Evolutionary conservation across 257 asterid species (phyloP), one percentile per base, ranked within the genome.

Genomic region (Sherardia arvensis): DNA sequence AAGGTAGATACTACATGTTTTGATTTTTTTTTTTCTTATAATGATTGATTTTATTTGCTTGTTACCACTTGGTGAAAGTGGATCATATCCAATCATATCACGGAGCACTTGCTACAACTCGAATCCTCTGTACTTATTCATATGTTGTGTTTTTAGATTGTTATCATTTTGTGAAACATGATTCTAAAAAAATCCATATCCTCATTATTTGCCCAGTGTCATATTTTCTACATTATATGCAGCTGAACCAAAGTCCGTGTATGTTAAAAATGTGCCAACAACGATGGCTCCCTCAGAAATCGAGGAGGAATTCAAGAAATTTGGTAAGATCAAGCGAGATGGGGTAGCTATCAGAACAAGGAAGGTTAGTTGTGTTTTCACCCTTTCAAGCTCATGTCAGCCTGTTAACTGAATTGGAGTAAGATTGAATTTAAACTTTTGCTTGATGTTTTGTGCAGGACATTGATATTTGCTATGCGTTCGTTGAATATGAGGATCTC

Each of bases 341-440:
- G 96, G 95, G 33, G 99, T 93, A 59, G 99, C 99, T 67, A 93
- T 93, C 59, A 85, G 99, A 80, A 87, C 99, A 60, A 91, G 99
- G 53, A 93, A 93, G 99, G 99, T 87, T 61, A 48, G 82, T 48
- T 78, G 8, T 47, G 66, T 69, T 69, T 43, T 56, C 38, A 11
- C 69, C 28, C 17, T 3, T 47, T 62, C 64, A 21, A 8, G 62
- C 9, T 9, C 8, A 38, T 64, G 51, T 33, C 33, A 30, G 15
- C 33, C 57, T 25, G 66, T 32, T 25, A 53, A 53, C 40, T 51
- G n/a, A 9, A 32, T 14, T 64, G 21, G 27, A 30, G 34, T 49
- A 53, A 49, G 20, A 30, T 33, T 73, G 51, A 62, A 54, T 32
- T 30, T 14, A 23, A 29, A 62, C 34, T 27, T 49, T 29, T 58